Evolutionary conservation across 306 rosid species (phyloP), one percentile per base, ranked within the genome.

Genomic region (Ziziphus jujuba): DNA sequence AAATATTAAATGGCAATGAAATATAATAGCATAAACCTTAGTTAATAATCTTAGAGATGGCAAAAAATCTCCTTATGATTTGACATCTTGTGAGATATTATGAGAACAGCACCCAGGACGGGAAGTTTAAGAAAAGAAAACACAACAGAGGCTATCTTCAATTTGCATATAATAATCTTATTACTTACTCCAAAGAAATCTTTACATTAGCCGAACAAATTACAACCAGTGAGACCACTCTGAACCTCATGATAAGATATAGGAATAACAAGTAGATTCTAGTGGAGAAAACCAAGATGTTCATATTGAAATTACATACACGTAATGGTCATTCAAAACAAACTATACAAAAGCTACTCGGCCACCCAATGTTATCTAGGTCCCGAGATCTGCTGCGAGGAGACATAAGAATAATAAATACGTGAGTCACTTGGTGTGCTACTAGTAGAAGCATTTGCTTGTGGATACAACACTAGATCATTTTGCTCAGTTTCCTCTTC

Each of bases 361-460:
- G 28, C 47, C 28, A 43, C 19, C 9, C 45, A 67, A 59, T 25
- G 49, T 87, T 80, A 93, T 86, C 98, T 90, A 44, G 98, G 98
- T 61, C 98, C 97, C 12, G 97, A 93, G 63, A 93, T 69, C 63
- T 75, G 81, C 59, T 90, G 93, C 2, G 97, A 93, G 67, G 98
- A 93, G 14, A 90, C 52, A 62, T 70, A 84, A 63, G 98, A 90
- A 73, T 70, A 81, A 54, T 0, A 74, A 57, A 51, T 31, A 21
- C 45, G 88, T 13, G 82, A 80, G 47, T 70, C 84, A 34, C 56
- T 74, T 11, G 66, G 40, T 47, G 77, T 61, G 66, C 65, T 72
- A 5, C 75, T 59, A 43, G 79, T 63, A 38, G 82, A 85, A 56
- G 64, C 59, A 65, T 66, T 75, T 14, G 69, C 61, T 44, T 65